Percentiles rank a stretch among this genome's conserved stretches.
Evolutionary conservation across 148 eudicot genomes (phyloP).

Genomic region (Fallopia convolvulus): DNA sequence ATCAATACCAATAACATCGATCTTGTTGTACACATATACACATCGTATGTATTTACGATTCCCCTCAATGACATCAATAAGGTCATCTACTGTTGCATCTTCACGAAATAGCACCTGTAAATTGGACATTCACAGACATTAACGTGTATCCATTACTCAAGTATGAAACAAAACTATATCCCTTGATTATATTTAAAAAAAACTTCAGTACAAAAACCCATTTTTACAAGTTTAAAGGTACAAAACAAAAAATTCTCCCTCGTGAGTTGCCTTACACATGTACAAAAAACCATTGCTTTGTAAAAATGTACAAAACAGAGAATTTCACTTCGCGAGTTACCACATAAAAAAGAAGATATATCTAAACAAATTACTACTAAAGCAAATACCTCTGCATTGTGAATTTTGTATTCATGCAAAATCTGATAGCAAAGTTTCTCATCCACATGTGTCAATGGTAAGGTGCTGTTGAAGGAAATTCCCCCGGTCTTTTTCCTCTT

Average conservation of each 20-base stretch:
- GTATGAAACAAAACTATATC: neutral
- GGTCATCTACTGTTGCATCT: constrained; percentile 99
- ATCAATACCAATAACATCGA: constrained; percentile 98
- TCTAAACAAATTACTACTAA: neutral
- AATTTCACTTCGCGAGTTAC: neutral
- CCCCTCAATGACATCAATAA: constrained; percentile 98
- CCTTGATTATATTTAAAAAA: neutral
- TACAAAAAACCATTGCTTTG: neutral
- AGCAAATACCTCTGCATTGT: constrained; percentile 85
- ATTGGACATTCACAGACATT: neutral
- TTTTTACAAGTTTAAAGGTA: neutral
- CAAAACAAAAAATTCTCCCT: neutral
- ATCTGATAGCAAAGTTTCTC: constrained; percentile 99
- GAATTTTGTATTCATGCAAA: constrained; percentile 95
- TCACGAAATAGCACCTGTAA: constrained; percentile 87
- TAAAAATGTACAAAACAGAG: neutral
- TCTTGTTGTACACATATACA: constrained; percentile 97
- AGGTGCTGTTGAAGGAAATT: constrained; percentile 91
- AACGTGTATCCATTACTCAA: neutral
- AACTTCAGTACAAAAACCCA: too few species aligned
- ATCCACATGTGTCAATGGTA: constrained; percentile 80
- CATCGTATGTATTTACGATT: constrained; percentile 98
- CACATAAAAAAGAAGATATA: neutral
- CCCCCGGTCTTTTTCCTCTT: constrained; percentile 99
- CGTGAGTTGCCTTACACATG: neutral